Percentiles rank a stretch among this genome's conserved stretches.
These are phyloP conservation scores for Cyclanthera cordifolia DNA, from an alignment of 306 rosid genomes.

Conservation along the genomic window DNA sequence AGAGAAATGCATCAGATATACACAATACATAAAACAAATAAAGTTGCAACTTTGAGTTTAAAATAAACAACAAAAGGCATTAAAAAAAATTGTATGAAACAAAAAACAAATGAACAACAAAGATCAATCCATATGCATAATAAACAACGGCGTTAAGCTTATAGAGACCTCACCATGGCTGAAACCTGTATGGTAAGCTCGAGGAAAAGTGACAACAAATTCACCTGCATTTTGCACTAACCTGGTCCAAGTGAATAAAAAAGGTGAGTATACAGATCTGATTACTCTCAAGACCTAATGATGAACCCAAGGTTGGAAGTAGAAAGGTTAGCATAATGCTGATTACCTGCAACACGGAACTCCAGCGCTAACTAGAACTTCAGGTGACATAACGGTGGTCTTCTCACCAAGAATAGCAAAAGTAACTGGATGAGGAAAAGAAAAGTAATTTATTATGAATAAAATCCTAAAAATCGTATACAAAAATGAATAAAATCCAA, in stretches of 20 bases:
- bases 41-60: slow-evolving; percentile 10
- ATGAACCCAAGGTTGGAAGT: too few species aligned
- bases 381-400: slow-evolving; percentile 96
- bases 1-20: slow-evolving; percentile 19
- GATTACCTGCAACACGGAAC: slow-evolving; percentile 99
- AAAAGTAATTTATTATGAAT: slow-evolving; percentile 7
- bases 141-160: too few species aligned
- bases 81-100: too few species aligned
- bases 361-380: slow-evolving; percentile 69
- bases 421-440: slow-evolving; percentile 49
- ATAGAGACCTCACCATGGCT: slow-evolving; percentile 73
- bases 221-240: slow-evolving; percentile 98
- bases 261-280: slow-evolving; percentile 18
- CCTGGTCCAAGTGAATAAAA: slow-evolving; percentile 40
- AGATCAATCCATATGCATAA: too few species aligned
- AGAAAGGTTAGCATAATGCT: too few species aligned
- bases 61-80: not conserved
- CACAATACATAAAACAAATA: slow-evolving; percentile 17
- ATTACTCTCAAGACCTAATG: too few species aligned
- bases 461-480: slow-evolving; percentile 4
- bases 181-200: slow-evolving; percentile 98
- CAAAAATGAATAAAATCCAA: slow-evolving; percentile 14
- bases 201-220: slow-evolving; percentile 97
- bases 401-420: slow-evolving; percentile 92
- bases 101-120: not conserved